These are phyloP conservation scores for Arachis hypogaea DNA, from an alignment of 306 rosid genomes.

Conservation along the genomic window DNA sequence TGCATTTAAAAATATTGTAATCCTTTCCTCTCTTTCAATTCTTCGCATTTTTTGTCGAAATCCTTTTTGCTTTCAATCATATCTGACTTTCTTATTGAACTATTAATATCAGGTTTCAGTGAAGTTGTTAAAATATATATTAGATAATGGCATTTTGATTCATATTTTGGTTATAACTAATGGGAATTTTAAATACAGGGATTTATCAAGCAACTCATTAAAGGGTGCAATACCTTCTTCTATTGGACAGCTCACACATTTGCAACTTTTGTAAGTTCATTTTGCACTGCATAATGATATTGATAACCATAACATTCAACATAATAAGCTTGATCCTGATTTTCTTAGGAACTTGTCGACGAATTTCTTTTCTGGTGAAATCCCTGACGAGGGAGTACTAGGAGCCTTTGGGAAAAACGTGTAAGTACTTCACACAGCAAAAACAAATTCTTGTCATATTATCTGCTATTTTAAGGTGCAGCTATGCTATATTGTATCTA, in stretches of 20 bases:
- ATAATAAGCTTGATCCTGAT: constrained; percentile 3
- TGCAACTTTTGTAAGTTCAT: constrained; percentile 58
- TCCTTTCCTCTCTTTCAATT: neutral
- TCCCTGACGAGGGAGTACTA: constrained; percentile 69
- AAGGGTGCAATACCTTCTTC: constrained; percentile 79
- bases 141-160: neutral
- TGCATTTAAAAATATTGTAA: constrained; percentile 68
- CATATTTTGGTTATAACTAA: neutral
- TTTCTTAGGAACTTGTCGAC: constrained; percentile 72
- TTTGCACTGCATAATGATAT: neutral
- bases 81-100: too few species aligned
- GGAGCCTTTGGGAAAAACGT: constrained; percentile 61
- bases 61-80: neutral
- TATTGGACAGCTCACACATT: constrained; percentile 58
- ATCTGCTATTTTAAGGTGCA: neutral
- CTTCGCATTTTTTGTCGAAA: neutral
- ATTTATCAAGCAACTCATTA: constrained; percentile 66
- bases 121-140: neutral
- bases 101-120: neutral
- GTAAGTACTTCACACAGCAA: constrained; percentile 43
- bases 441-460: neutral
- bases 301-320: neutral
- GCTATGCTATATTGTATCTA: neutral
- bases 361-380: constrained; percentile 70
- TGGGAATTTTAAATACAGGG: constrained; percentile 43